Percentiles rank a stretch among this genome's conserved stretches.
Evolutionary conservation across 805 yeast genomes (phyloP).

Genomic region (Lipomyces japonicus): DNA sequence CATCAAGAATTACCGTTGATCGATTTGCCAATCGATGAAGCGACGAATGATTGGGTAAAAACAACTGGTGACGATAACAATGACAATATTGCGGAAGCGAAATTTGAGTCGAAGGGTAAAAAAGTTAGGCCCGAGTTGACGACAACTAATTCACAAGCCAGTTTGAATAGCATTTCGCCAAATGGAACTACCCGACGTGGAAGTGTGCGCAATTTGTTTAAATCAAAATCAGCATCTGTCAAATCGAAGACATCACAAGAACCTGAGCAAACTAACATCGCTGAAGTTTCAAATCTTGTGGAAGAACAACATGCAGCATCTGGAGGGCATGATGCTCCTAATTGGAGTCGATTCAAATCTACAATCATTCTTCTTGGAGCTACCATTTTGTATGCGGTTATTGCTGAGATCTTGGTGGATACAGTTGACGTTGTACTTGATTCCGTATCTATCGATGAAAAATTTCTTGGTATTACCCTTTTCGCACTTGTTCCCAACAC

Average conservation of each 20-base stretch:
- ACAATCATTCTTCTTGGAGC: conserved; percentile 78
- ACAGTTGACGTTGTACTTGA: conserved; percentile 84
- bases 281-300: conserved; percentile 14
- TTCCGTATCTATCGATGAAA: conserved; percentile 79
- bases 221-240: conserved; percentile 2
- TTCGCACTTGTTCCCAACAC: conserved; percentile 96
- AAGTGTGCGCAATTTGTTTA: conserved; percentile 9
- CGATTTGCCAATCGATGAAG: conserved; percentile 4
- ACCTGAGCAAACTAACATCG: conserved; percentile 2
- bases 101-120: background rate
- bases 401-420: conserved; percentile 91
- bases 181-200: conserved; percentile 15
- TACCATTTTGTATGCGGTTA: conserved; percentile 81
- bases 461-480: conserved; percentile 86
- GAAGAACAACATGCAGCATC: conserved; percentile 33
- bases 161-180: background rate
- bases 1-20: conserved; percentile 18
- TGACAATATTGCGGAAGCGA: background rate
- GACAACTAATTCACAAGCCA: background rate
- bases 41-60: too few relatives aligned
- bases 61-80: background rate
- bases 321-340: conserved; percentile 93
- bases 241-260: conserved; percentile 2
- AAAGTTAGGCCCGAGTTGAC: background rate
- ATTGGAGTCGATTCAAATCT: conserved; percentile 87